These are phyloP conservation scores for Lentinus polychrous DNA, from an alignment of 1,284 basidiomycete genomes.

Conservation along the genomic window DNA sequence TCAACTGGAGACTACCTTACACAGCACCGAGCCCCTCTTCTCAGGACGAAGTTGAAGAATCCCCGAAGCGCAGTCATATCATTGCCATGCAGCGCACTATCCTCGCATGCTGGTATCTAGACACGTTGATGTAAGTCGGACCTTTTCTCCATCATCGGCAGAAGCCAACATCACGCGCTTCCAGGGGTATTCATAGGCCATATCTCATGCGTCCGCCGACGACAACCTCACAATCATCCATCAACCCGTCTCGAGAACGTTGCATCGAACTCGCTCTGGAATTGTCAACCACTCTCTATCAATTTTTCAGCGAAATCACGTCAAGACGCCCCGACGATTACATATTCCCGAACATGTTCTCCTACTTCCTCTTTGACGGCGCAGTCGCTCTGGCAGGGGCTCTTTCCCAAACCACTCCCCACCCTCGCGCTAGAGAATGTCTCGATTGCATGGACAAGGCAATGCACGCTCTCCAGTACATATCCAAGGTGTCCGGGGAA, in stretches of 20 bases:
- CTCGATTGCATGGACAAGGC: conserved; percentile 19
- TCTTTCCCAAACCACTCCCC: conserved; percentile 22
- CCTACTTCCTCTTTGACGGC: conserved; percentile 28
- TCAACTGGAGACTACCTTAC: conserved; percentile 17
- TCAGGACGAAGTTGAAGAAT: background rate
- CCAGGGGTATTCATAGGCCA: conserved; percentile 19
- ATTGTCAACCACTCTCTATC: conserved; percentile 18
- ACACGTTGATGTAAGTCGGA: conserved; percentile 19
- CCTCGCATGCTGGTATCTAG: conserved; percentile 21
- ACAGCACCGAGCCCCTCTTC: background rate
- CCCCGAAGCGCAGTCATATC: conserved; percentile 8
- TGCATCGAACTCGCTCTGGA: conserved; percentile 23
- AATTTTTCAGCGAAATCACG: conserved; percentile 12
- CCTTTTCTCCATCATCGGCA: background rate
- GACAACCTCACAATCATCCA: conserved; percentile 11
- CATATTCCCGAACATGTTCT: conserved; percentile 15
- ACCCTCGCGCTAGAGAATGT: conserved; percentile 18
- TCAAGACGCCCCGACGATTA: conserved; percentile 10
- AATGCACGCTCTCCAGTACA: conserved; percentile 15
- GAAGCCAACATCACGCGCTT: background rate
- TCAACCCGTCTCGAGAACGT: conserved; percentile 21
- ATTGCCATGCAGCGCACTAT: conserved; percentile 17
- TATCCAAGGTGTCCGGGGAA: conserved; percentile 9
- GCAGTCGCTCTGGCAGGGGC: conserved; percentile 24
- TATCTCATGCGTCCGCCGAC: conserved; percentile 21